These are phyloP conservation scores for Hypoxylon lienhwacheense DNA, from an alignment of 495 filamentous ascomycete genomes.

Conservation along the genomic window DNA sequence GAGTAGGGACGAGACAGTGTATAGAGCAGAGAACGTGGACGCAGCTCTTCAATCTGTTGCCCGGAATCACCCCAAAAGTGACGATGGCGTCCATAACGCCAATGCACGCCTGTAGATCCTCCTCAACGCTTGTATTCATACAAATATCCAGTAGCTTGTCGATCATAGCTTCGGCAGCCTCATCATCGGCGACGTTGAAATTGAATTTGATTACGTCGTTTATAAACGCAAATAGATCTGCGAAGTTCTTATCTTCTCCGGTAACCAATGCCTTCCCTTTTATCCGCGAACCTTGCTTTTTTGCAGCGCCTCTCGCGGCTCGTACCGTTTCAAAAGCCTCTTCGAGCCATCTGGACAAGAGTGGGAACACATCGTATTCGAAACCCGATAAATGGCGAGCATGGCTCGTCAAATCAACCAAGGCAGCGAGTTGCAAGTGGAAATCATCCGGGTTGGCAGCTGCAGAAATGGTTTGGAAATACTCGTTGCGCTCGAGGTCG, in stretches of 20 bases:
- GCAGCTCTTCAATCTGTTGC: conserved; percentile 64
- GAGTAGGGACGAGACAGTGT: conserved; percentile 68
- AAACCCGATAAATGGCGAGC: conserved; percentile 67
- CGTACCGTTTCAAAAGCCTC: conserved; percentile 57
- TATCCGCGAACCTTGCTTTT: conserved; percentile 45
- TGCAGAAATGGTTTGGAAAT: conserved; percentile 61
- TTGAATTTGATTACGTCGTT: conserved; percentile 84
- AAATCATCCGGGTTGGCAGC: conserved; percentile 59
- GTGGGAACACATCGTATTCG: conserved; percentile 60
- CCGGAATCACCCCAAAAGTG: conserved; percentile 76
- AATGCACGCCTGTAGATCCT: conserved; percentile 75
- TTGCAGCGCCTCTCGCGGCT: conserved; percentile 50
- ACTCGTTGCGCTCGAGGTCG: conserved; percentile 64
- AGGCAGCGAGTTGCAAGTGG: conserved; percentile 62
- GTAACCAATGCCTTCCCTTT: conserved; percentile 56
- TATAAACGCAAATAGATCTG: conserved; percentile 70
- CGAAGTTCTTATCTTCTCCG: conserved; percentile 69
- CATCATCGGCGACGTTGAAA: conserved; percentile 69
- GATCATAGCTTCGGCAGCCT: conserved; percentile 67
- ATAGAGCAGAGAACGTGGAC: conserved; percentile 82
- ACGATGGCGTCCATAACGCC: conserved; percentile 77
- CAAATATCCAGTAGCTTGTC: conserved; percentile 70
- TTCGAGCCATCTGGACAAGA: conserved; percentile 61
- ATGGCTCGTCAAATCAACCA: conserved; percentile 63
- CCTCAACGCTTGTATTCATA: conserved; percentile 68